Evolutionary conservation across 2,329 filamentous ascomycete species (phyloP), one percentile per base, ranked within the genome.

Genomic region (Fusarium sp.): DNA sequence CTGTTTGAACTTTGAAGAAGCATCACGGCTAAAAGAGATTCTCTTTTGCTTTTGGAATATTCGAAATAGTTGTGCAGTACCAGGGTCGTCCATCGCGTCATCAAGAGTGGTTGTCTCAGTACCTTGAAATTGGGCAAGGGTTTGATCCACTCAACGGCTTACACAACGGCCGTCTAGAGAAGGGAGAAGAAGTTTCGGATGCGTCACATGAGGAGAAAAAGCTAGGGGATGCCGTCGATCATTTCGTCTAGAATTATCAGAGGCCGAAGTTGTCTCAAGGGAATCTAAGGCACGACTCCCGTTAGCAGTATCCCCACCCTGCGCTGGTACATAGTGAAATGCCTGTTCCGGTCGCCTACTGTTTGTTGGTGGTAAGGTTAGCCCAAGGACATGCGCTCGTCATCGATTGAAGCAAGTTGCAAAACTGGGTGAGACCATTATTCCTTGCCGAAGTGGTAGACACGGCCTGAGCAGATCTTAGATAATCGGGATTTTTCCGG

Each of bases 141-240:
- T 51, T 36, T 20, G 39, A 44, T 55, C 43, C 39, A 42, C 54
- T 34, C 40, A 42, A 55, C 26, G 46, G 31, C 39, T 53, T 58
- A 55, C 50, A 65, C 44, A 63, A 55, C 55, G 52, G 63, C 46
- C 46, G 50, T 49, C 55, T 52, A 44, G 43, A 36, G 51, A 46
- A 45, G 62, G 28, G 40, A 54, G 36, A 46, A 63, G 49, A 63
- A 59, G 33, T 39, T 22, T 68, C 54, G 55, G 46, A 50, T 63
- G 66, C 57, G 65, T 74, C 72, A 73, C 72, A 70, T 74, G 72
- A 48, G 42, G 22, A 44, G 22, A 55, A 42, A 44, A 58, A 48
- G 52, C 56, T 64, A 50, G 46, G 46, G 24, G 39, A 51, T 40
- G 38, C 33, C 39, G 72, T 53, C 68, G 71, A 74, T 74, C 72